These are phyloP conservation scores for Salisapilia sapeloensis DNA, from an alignment of 352 stramenopile genomes.

Conservation along the genomic window DNA sequence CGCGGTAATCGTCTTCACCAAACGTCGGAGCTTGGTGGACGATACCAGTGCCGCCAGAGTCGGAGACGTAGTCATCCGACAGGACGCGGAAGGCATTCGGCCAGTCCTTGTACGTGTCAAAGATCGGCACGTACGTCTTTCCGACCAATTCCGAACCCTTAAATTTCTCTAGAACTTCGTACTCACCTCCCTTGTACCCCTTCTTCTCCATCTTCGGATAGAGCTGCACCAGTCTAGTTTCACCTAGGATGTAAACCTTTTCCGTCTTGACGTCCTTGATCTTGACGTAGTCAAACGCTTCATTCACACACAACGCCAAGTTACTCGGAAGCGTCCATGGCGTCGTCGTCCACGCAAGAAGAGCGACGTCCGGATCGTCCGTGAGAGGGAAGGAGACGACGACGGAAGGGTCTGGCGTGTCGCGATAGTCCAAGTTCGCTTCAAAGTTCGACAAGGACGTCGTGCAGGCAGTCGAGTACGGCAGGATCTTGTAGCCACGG, in stretches of 20 bases:
- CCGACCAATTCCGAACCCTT: constrained; percentile 88
- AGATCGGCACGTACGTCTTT: constrained; percentile 93
- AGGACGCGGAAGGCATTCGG: constrained; percentile 90
- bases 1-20: constrained; percentile 99
- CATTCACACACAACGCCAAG: constrained; percentile 96
- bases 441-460: constrained; percentile 99
- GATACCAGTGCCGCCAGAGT: constrained; percentile 93
- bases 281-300: constrained; percentile 94
- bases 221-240: constrained; percentile 88
- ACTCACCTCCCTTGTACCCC: constrained; percentile 89
- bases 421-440: constrained; percentile 98
- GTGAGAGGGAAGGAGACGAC: constrained; percentile 93
- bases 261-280: constrained; percentile 87
- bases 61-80: constrained; percentile 96
- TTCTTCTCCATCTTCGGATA: constrained; percentile 97
- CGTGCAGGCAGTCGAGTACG: constrained; percentile 95
- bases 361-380: constrained; percentile 67
- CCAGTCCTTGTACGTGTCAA: constrained; percentile 89
- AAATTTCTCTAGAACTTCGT: constrained; percentile 84
- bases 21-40: constrained; percentile 98
- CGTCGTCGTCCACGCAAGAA: constrained; percentile 99
- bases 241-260: constrained; percentile 89
- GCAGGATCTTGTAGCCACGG: constrained; percentile 99
- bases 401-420: constrained; percentile 95
- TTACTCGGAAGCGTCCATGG: constrained; percentile 99